These are phyloP conservation scores for Esteya vermicola DNA, from an alignment of 2,329 filamentous ascomycete genomes.

Conservation along the genomic window DNA sequence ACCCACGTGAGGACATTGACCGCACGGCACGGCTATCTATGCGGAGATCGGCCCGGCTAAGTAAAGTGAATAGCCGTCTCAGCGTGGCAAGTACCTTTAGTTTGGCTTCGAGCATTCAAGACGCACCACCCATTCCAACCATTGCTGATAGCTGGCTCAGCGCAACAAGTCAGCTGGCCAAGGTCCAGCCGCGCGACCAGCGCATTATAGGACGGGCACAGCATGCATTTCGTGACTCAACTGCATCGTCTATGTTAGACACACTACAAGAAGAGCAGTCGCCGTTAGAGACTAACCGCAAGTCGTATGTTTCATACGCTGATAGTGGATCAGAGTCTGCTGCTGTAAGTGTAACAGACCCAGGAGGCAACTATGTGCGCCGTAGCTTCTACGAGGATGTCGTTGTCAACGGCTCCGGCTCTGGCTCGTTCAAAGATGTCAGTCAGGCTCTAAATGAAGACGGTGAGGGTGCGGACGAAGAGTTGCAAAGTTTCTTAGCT, in stretches of 20 bases:
- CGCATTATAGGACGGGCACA: constrained; percentile 26
- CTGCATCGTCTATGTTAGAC: constrained; percentile 78
- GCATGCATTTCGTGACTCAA: constrained; percentile 66
- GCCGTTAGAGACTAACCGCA: constrained; percentile 71
- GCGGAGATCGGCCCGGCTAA: constrained; percentile 77
- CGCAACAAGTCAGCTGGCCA: constrained; percentile 38
- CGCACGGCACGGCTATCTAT: constrained; percentile 88
- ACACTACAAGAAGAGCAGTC: constrained; percentile 82
- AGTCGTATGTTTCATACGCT: constrained; percentile 85
- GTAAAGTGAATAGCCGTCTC: constrained; percentile 81
- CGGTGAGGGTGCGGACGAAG: constrained; percentile 81
- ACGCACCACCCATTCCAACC: constrained; percentile 87
- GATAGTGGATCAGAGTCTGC: constrained; percentile 61
- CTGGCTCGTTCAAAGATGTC: constrained; percentile 68
- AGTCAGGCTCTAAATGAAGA: constrained; percentile 78
- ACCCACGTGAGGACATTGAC: constrained; percentile 87
- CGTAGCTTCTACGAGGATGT: constrained; percentile 74
- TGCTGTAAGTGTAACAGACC: constrained; percentile 60
- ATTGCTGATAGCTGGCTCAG: constrained; percentile 90
- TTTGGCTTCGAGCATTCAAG: constrained; percentile 79
- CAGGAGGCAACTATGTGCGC: constrained; percentile 54
- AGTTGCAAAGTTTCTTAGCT: constrained; percentile 76
- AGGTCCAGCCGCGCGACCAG: constrained; percentile 29
- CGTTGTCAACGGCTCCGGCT: constrained; percentile 24
- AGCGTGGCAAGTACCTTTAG: constrained; percentile 91